Base-by-base conservation (phyloP, 441 rosid genomes). In the Erodium texanum region DNA sequence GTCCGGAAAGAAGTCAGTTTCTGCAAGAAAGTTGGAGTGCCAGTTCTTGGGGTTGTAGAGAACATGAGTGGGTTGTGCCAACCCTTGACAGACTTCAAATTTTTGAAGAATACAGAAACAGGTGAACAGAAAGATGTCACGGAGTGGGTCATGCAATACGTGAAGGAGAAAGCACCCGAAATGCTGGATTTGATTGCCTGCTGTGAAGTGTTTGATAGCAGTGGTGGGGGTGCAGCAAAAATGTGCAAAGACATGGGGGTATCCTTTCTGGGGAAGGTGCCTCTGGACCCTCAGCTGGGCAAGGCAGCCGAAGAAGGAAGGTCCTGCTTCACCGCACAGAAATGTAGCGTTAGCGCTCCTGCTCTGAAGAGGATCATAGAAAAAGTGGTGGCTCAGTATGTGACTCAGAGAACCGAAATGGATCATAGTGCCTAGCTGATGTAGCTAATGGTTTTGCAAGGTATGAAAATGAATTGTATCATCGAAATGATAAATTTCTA, bases 11-110 rank as follows among this genome's bases (percentile, higher is more conserved):
- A 87, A 81, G 89, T 94, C 73, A 94, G 80, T 73, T 94, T 94
- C 68, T 94, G 97, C 85, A 94, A 89, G 85, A 91, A 89, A 77
- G 96, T 93, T n/a, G 95, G 93, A 41, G 87, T 93, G 4, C 83
- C 81, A 0, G 87, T 93, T 62, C 90, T 93, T 34, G 96, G 99
- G 61, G 97, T 93, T 3, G 97, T 93, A 19, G 99, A 93, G 79
- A 93, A 91, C 81, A 93, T 91, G 99, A 93, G 99, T 71, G 93
- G 96, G 66, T 75, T 93, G 74, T 83, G 81, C 74, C 99, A 93
- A 62, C 85, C 86, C 4, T 68, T 93, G 74, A 75, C 64, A 6
- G 95, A 89, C 79, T 80, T 89, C 71, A 85, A 73, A 71, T 93
- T 91, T 70, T 62, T 81, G 80, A 87, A 73, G 80, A 27, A 56